Evolutionary conservation across 2,329 filamentous ascomycete genomes (phyloP).

Genomic region (Alternaria sp.): DNA sequence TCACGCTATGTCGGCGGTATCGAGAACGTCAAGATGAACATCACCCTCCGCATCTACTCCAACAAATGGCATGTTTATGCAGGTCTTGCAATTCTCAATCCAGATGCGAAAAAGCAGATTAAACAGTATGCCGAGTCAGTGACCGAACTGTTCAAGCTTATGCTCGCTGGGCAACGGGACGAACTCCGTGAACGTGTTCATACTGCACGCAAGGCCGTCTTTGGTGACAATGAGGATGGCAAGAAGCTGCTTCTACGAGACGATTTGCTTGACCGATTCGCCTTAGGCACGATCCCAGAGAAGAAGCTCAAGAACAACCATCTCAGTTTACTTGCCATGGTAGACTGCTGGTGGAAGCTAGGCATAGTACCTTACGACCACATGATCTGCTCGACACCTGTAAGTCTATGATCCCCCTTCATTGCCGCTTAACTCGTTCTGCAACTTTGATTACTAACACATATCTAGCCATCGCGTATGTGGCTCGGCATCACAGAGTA

Average conservation of each 20-base stretch:
- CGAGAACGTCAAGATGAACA: constrained; percentile 99
- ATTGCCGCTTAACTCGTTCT: neutral
- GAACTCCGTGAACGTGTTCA: constrained; percentile 80
- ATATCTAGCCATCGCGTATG: constrained; percentile 78
- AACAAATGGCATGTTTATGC: constrained; percentile 99
- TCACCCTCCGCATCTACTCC: constrained; percentile 94
- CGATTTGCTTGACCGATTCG: constrained; percentile 87
- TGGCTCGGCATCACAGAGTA: constrained; percentile 98
- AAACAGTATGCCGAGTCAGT: constrained; percentile 91
- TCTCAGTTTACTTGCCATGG: constrained; percentile 91
- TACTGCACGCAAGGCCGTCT: constrained; percentile 78
- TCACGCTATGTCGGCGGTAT: constrained; percentile 96
- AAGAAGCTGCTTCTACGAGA: constrained; percentile 78
- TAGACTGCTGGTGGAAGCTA: constrained; percentile 96
- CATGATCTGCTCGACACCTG: constrained; percentile 98
- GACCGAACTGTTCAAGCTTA: constrained; percentile 94
- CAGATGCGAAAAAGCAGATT: constrained; percentile 89
- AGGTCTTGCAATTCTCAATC: constrained; percentile 95
- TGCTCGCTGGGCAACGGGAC: constrained; percentile 83
- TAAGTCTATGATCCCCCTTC: constrained; percentile 47
- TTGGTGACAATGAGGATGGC: constrained; percentile 62
- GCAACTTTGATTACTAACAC: neutral
- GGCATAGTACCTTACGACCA: constrained; percentile 97
- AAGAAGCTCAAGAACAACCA: constrained; percentile 88
- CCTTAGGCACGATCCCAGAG: constrained; percentile 73